These are phyloP conservation scores for Cavenderia fasciculata DNA, from an alignment of 78 protist genomes.

Conservation along the genomic window DNA sequence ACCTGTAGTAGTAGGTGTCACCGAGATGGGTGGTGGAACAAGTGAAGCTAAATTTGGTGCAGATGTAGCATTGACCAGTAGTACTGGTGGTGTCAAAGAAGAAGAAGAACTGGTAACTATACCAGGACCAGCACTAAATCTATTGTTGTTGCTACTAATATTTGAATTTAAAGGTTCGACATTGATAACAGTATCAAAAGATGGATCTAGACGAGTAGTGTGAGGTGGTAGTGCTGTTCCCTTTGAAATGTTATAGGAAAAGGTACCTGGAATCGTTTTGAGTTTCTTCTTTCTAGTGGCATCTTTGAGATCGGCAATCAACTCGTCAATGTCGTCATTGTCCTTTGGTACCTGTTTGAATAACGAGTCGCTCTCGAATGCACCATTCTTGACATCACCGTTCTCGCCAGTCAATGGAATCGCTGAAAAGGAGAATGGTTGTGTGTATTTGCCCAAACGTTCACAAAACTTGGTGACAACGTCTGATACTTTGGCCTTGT, in stretches of 20 bases:
- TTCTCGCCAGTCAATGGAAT: slow-evolving; percentile 14
- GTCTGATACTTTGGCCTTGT: slow-evolving; percentile 18
- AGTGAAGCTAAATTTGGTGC: not conserved
- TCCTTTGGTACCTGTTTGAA: slow-evolving; percentile 32
- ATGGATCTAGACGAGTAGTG: slow-evolving; percentile 51
- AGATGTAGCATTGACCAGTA: not conserved
- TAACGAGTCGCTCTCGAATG: not conserved
- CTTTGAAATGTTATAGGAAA: slow-evolving; percentile 24
- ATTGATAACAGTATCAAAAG: slow-evolving; percentile 15
- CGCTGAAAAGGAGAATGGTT: slow-evolving; percentile 24
- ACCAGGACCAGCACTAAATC: not conserved
- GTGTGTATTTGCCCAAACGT: slow-evolving; percentile 30
- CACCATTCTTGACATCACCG: slow-evolving; percentile 15
- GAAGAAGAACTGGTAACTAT: not conserved
- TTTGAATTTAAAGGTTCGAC: slow-evolving; percentile 28
- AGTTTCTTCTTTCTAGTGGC: slow-evolving; percentile 41
- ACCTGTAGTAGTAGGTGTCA: not conserved
- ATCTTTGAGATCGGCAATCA: slow-evolving; percentile 31
- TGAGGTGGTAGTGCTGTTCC: slow-evolving; percentile 35
- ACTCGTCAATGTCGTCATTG: slow-evolving; percentile 33
- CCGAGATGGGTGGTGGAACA: slow-evolving; percentile 6
- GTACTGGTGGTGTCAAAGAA: not conserved
- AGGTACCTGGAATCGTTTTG: slow-evolving; percentile 25
- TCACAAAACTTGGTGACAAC: slow-evolving; percentile 30
- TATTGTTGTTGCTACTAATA: not conserved